Evolutionary conservation across 805 yeast species (phyloP), one percentile per base, ranked within the genome.

Genomic region (Brettanomyces custersianus): DNA sequence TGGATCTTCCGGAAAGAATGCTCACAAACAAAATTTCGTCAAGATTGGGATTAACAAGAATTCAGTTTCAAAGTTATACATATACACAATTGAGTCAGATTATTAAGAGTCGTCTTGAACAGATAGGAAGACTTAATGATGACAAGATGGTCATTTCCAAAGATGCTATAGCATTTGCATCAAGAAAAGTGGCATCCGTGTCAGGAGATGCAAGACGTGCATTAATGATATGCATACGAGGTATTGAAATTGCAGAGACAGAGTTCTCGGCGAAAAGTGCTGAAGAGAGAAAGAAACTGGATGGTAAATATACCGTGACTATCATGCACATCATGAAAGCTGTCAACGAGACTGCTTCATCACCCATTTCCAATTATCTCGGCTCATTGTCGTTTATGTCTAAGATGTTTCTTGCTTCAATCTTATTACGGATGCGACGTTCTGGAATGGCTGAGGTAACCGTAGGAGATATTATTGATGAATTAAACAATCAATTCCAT

Each of bases 161-260:
- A 16, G 94, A 83, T 51, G 96, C 98, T 0, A 74, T 88, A 44
- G 90, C 81, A 40, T 87, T 82, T 63, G 96, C 96, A 0, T 76
- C 96, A 2, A 71, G 96, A 58, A 88, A 87, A 55, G 94, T 92
- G 30, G 95, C 97, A 4, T 77, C 92, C 59, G 96, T 92, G 3
- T 83, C 94, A 54, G 98, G 99, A 40, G 99, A 92, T 64, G 98
- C 96, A 1, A 68, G 99, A 49, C 66, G 97, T 40, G 96, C 95
- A 0, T 63, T 92, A 37, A 81, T 81, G 39, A 82, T 92, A 18
- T 82, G 96, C 51, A 70, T 88, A 26, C 64, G 96, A 39, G 96
- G 96, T 0, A 80, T 88, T 6, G 96, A 86, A 51, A 66, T 88
- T 21, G 95, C 95, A 0, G 94, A 85, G 49, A 50, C 59, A 23